phyloP scores from a whole-genome alignment of 1,284 basidiomycete species.

The Rhodotorula mucilaginosa region DNA sequence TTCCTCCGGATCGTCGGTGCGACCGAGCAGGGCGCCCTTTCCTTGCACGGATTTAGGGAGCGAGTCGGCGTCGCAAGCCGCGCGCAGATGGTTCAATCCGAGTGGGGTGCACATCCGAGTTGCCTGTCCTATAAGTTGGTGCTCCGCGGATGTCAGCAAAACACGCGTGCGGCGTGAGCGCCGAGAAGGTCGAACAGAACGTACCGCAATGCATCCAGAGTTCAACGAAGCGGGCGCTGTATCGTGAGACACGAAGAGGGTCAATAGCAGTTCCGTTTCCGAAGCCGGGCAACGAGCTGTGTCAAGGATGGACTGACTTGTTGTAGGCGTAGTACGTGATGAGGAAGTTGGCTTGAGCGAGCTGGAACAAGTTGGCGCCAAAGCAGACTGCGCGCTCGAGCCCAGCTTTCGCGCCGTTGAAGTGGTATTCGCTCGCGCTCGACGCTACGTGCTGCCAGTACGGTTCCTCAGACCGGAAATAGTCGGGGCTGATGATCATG shows the following conservation, averaged over 20 bases:
- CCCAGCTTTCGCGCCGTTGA: slow-evolving; percentile 60
- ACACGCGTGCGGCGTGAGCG: too few species aligned
- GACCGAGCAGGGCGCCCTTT: slow-evolving; percentile 25
- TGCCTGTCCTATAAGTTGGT: slow-evolving; percentile 55
- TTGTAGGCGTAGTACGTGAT: slow-evolving; percentile 84
- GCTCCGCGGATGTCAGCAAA: too few species aligned
- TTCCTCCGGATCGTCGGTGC: slow-evolving; percentile 27
- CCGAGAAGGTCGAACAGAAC: too few species aligned
- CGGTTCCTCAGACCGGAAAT: slow-evolving; percentile 31
- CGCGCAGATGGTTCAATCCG: slow-evolving; percentile 44
- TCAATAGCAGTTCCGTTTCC: too few species aligned
- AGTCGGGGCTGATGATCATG: slow-evolving; percentile 67
- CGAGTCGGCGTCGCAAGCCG: not conserved
- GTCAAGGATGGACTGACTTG: slow-evolving; percentile 49
- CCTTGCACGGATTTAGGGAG: not conserved
- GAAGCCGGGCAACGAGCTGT: too few species aligned
- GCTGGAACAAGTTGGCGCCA: slow-evolving; percentile 74
- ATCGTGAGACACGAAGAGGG: too few species aligned
- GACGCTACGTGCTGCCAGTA: slow-evolving; percentile 28
- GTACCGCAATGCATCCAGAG: slow-evolving; percentile 77
- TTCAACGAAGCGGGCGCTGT: slow-evolving; percentile 62
- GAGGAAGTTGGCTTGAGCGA: slow-evolving; percentile 76
- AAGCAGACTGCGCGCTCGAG: slow-evolving; percentile 80
- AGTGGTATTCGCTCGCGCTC: slow-evolving; percentile 67
- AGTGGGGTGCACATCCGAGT: slow-evolving; percentile 78